Evolutionary conservation across 176 grass and related monocot species (phyloP), one percentile per base, ranked within the genome.

Genomic region (Ampelocalamus luodianensis): DNA sequence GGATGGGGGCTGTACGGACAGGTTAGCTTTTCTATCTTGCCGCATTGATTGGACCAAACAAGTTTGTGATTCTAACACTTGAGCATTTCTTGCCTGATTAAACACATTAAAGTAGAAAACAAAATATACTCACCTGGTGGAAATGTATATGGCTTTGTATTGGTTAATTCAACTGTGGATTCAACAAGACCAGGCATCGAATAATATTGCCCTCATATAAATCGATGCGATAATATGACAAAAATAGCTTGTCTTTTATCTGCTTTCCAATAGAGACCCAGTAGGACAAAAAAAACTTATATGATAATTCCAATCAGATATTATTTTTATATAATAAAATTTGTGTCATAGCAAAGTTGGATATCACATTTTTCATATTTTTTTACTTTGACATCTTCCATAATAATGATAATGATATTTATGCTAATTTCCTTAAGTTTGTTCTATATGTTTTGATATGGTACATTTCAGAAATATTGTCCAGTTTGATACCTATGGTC

Each of bases 1-100:
- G 97, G 97, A 58, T 99, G 97, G 97, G 97, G 97, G 37, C 84
- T 99, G 39, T 94, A 99, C 22, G 97, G 97, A 51, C 97, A 99
- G 92, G 97, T 99, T 87, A 88, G 75, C 56, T 14, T 24, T 74
- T 71, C 18, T 36, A 75, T 82, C 66, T 80, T 58, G 26, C 3
- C 48, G 26, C 15, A 71, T 77, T 46, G 45, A 26, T 44, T 29
- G 34, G 49, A 73, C 58, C 58, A 83, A 78, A 51, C n/a, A 50
- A 73, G 18, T 53, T 50, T 40, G 40, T 58, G 10, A 51, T 59
- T 65, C 48, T 65, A 40, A 55, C 26, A 34, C 44, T 67, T 20
- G n/a, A 32, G 14, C 10, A 74, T 74, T 36, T 51, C 46, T 50
- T 63, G 11, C 59, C 48, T 6, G 42, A 43, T 23, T 27, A 86